Conservation (phyloP, 2,329 filamentous ascomycete species). For the Penicillium sp. region DNA sequence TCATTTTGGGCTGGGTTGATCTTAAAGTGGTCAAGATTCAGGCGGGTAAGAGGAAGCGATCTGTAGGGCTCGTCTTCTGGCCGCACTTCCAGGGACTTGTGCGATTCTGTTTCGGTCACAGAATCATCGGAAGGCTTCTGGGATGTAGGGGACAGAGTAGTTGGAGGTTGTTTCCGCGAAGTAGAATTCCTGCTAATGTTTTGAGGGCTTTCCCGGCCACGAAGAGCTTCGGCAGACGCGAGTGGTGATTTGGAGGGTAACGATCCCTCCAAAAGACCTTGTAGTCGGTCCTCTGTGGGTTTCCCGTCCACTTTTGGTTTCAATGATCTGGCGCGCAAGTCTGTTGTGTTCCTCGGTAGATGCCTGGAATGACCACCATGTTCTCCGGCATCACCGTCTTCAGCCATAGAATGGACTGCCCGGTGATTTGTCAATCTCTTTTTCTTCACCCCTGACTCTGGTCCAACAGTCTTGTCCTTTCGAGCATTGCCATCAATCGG, state of each 20-base stretch:
- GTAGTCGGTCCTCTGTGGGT: conserved; percentile 26
- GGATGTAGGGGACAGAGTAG: background rate
- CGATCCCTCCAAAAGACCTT: conserved; percentile 32
- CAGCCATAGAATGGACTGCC: conserved; percentile 48
- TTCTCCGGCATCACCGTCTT: conserved; percentile 47
- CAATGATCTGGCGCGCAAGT: background rate
- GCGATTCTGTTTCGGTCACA: conserved; percentile 2
- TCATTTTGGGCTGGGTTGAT: conserved; percentile 72
- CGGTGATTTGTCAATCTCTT: conserved; percentile 23
- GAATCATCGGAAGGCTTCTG: background rate
- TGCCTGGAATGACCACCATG: background rate
- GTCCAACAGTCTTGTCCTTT: background rate
- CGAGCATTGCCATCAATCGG: conserved; percentile 30
- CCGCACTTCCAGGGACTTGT: conserved; percentile 6
- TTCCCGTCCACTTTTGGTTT: conserved; percentile 1
- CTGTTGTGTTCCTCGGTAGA: background rate
- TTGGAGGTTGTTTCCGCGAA: background rate
- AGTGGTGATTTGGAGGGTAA: conserved; percentile 23
- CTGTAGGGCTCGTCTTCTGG: conserved; percentile 53
- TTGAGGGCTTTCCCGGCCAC: background rate
- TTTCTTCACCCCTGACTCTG: conserved; percentile 33
- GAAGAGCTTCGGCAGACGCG: background rate
- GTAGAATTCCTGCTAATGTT: background rate
- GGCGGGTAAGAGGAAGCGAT: conserved; percentile 53
- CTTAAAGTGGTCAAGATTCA: conserved; percentile 73